Conservation (phyloP, 2,329 filamentous ascomycete species). For the Cladosporium halotolerans region DNA sequence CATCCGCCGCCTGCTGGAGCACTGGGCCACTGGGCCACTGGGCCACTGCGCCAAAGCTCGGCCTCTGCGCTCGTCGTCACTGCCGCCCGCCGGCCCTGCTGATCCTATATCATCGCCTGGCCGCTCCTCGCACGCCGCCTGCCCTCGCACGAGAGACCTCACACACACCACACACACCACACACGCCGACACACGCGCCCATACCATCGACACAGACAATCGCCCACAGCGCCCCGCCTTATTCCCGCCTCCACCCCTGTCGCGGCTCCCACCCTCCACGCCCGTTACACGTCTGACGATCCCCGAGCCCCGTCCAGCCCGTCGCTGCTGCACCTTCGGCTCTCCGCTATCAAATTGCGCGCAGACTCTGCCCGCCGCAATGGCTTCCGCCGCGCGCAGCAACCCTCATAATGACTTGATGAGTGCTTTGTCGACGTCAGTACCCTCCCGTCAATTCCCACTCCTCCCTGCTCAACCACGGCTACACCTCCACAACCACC, state of each 20-base stretch:
- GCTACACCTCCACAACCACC: background rate
- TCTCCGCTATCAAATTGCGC: conserved; percentile 11
- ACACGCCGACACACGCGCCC: background rate
- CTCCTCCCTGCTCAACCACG: conserved; percentile 10
- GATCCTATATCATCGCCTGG: conserved; percentile 10
- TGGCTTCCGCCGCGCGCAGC: conserved; percentile 27
- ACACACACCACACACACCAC: background rate
- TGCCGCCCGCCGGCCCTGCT: conserved; percentile 4
- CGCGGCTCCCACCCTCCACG: conserved; percentile 3
- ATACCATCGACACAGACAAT: background rate
- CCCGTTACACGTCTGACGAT: conserved; percentile 11
- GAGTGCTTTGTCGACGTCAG: conserved; percentile 44
- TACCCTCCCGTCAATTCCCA: conserved; percentile 13
- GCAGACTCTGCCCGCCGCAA: conserved; percentile 10
- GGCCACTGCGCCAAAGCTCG: background rate
- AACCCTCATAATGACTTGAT: conserved; percentile 40
- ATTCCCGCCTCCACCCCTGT: conserved; percentile 1
- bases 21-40: background rate
- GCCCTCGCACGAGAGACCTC: background rate
- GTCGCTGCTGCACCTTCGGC: conserved; percentile 10
- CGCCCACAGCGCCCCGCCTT: background rate
- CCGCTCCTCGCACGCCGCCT: conserved; percentile 2
- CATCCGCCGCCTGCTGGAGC: background rate
- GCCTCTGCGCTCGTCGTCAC: conserved; percentile 8
- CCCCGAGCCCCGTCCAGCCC: conserved; percentile 5